Evolutionary conservation across 768 basidiomycete genomes (phyloP), one percentile per base, ranked within the genome.

Genomic region (Auricularia sp.): DNA sequence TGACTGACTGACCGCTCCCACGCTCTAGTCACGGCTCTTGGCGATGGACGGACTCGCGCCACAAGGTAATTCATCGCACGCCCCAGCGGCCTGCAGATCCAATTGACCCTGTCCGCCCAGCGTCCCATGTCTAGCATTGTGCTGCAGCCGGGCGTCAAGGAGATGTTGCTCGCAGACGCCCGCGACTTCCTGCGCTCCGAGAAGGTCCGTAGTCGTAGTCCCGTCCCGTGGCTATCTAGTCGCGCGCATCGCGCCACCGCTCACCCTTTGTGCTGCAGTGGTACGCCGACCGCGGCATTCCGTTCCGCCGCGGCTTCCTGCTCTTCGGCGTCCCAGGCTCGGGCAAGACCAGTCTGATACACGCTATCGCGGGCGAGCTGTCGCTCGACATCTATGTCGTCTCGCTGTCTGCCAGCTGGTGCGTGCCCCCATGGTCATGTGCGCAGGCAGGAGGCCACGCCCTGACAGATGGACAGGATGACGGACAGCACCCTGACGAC

Each of bases 211-310:
- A 33, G 6, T 29, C 4, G 7, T 43, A 29, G 29, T 29, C 29
- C 29, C 29, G 29, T 29, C 29, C 29, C 29, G 29, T 29, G 29
- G 29, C 29, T 29, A 29, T 29, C 29, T 29, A 29, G 29, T 29
- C 29, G 29, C 29, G 29, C 29, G 29, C 29, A 2, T 29, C 29
- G 29, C 29, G 29, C 29, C 29, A 29, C 29, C 29, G 29, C 29
- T 29, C 29, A 29, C 29, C 29, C 29, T 29, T 29, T 29, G 29
- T 29, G 29, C 47, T 56, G 47, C 51, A 66, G 85, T 93, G 92
- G 92, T 94, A 93, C 69, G 89, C 90, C n/a, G 89, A 92, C 74
- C 87, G 92, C 70, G 92, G 92, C 61, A 93, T 93, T 68, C 92
- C 92, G 36, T 93, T 91, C 83, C 88, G 92, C 63, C 84, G 92